Evolutionary conservation across 2,329 filamentous ascomycete species (phyloP), one percentile per base, ranked within the genome.

Genomic region (Diaporthe ampelina): DNA sequence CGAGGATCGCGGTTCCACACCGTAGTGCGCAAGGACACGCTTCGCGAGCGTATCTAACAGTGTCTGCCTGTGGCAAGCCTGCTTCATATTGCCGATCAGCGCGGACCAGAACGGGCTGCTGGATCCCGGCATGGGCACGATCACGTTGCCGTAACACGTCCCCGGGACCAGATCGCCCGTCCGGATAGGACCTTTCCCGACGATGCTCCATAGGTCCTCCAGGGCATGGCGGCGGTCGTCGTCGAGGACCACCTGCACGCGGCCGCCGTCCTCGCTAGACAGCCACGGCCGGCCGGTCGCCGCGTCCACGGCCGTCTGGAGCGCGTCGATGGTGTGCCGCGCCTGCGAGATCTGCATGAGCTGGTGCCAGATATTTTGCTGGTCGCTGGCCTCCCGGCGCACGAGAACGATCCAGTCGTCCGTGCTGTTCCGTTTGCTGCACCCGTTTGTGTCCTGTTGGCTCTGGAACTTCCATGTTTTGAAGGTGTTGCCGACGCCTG

Each of bases 341-440:
- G 45, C 43, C n/a, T 69, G 65, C 0, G 48, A 69, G 17, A 69
- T 26, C 50, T 69, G 48, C 29, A 69, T 35, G 1, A 69, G 48
- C 65, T 54, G 29, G 35, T 69, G 65, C 65, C 65, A 69, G 48
- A 69, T 69, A 35, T 69, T 69, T 7, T 58, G 32, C 56, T 13
- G 32, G 15, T 58, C 56, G 56, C 32, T n/a, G 19, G 7, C 9
- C 56, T 58, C 56, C 9, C 56, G 56, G 10, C 56, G 56, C 56
- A 58, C 56, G 11, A 58, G 56, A 6, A 58, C 24, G 56, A 58
- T 11, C 32, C 56, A 58, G 35, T 58, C 56, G 19, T 58, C 56
- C 21, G 56, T 58, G 19, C 56, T 58, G 32, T 58, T 58, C 4
- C 24, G 9, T 19, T 15, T 58, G 56, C 17, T 58, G 32, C 56